Percentiles rank a stretch among this genome's conserved stretches.
These are phyloP conservation scores for Plenodomus tracheiphilus DNA, from an alignment of 2,329 filamentous ascomycete genomes.

Conservation along the genomic window DNA sequence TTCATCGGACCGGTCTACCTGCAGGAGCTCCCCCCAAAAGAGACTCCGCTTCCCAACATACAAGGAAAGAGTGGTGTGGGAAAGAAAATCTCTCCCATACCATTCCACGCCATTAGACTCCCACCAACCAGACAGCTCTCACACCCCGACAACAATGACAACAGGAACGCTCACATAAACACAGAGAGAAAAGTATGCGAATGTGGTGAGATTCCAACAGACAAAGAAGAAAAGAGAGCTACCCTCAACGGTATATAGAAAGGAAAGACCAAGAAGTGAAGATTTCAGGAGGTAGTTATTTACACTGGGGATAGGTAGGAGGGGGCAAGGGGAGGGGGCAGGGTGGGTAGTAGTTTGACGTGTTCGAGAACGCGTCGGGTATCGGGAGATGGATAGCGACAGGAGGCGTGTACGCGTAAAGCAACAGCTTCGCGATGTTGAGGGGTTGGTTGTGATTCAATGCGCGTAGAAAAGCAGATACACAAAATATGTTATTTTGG, in stretches of 20 bases:
- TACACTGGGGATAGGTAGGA: neutral
- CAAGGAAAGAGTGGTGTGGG: neutral
- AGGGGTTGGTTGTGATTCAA: neutral
- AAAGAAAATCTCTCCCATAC: neutral
- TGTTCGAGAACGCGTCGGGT: slow-evolving; percentile 30
- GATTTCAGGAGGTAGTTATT: slow-evolving; percentile 3
- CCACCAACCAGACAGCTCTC: neutral
- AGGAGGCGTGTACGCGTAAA: slow-evolving; percentile 8
- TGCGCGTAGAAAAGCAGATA: slow-evolving; percentile 17
- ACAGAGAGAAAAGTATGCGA: neutral
- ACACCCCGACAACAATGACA: neutral
- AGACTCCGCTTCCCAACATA: neutral
- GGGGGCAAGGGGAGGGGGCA: slow-evolving; percentile 10
- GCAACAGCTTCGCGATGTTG: neutral
- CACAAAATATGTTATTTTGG: slow-evolving; percentile 9
- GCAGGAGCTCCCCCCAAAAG: no score
- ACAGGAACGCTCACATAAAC: neutral
- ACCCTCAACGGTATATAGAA: neutral
- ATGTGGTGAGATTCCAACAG: neutral
- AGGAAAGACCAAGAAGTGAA: neutral
- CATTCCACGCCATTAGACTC: neutral
- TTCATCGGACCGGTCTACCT: neutral
- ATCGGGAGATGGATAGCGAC: slow-evolving; percentile 36
- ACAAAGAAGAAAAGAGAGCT: neutral
- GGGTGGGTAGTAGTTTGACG: neutral